phyloP scores from a whole-genome alignment of 768 basidiomycete species.

The Boletus edulis region DNA sequence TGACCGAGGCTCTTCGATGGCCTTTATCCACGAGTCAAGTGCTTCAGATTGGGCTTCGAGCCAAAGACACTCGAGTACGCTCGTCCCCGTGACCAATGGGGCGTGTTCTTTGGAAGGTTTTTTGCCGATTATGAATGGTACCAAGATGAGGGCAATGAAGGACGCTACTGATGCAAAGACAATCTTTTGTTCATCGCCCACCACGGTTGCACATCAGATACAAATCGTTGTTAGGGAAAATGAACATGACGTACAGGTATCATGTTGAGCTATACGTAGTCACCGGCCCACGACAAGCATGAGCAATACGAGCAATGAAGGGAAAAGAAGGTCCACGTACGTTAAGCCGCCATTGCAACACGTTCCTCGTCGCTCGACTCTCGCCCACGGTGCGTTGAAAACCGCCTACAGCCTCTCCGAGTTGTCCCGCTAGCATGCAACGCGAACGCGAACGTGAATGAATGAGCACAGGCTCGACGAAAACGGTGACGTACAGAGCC shows the following conservation, averaged over 20 bases:
- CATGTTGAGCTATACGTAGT: neutral
- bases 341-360: neutral
- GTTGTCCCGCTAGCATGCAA: neutral
- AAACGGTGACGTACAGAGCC: neutral
- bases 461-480: neutral
- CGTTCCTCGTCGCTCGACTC: neutral
- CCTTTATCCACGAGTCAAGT: neutral
- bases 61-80: neutral
- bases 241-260: neutral
- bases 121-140: neutral
- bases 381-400: neutral
- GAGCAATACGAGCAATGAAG: neutral
- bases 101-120: neutral
- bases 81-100: neutral
- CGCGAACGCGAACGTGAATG: neutral
- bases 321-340: neutral
- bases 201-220: neutral
- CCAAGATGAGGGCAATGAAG: neutral
- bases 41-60: neutral
- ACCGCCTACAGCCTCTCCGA: neutral
- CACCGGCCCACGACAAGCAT: neutral
- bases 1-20: neutral
- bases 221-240: neutral
- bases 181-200: neutral
- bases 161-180: neutral